Base-by-base conservation (phyloP, 768 basidiomycete species). In the Leucogyrophana mollusca region DNA sequence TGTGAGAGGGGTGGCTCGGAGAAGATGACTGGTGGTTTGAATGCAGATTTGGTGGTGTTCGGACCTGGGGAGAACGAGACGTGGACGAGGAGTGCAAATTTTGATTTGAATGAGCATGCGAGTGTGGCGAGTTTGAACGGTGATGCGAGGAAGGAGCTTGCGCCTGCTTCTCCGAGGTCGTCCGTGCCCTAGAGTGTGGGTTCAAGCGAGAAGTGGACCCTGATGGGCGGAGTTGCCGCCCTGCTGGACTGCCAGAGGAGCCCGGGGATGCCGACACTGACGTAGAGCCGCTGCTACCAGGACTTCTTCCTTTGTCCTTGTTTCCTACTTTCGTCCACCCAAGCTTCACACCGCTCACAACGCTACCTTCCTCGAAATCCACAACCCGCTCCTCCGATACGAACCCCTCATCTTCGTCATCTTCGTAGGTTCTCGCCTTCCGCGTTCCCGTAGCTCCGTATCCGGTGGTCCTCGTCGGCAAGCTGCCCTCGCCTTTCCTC, bases 301-400 rank as follows among this genome's bases (percentile, higher is more conserved):
- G 21, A 37, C 14, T 35, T 16, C 21, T 5, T 23, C 23, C 20
- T 13, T 22, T 44, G 33, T 38, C 25, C 34, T 43, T 43, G 27
- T 27, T 40, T 11, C 20, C 33, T 10, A 33, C 30, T 21, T 63
- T 63, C 23, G 74, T 78, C 79, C 79, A 82, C 27, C 68, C 67
- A 33, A 80, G 62, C 40, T 61, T 62, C 35, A 78, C 70, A 45
- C 73, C 64, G 17, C 61, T 51, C 6, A 65, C 56, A 34, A 56
- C 56, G n/a, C 62, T 54, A 2, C 43, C 43, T 37, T 39, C 44
- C 40, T 43, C 52, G 32, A 43, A 42, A 36, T 42, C 34, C 3
- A 45, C 48, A 16, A 41, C 25, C 16, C 40, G 52, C n/a, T 53
- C 44, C 7, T 47, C 48, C 7, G 47, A 49, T 32, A 22, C 17